A percentile compares a stretch with the other conserved stretches of the same genome.
These are phyloP conservation scores for Notholithocarpus densiflorus DNA, from an alignment of 306 rosid genomes.

Conservation along the genomic window DNA sequence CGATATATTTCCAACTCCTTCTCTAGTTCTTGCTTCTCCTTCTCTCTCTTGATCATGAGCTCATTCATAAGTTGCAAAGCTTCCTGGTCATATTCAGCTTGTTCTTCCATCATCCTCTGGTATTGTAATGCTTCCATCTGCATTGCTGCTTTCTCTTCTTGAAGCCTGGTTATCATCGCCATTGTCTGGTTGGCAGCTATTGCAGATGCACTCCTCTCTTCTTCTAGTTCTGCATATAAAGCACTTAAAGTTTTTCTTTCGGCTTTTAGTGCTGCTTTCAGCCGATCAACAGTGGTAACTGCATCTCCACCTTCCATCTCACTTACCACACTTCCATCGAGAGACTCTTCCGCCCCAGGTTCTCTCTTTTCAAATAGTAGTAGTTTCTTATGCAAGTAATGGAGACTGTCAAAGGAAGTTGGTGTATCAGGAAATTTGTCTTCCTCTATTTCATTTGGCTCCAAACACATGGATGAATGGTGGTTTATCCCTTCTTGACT, in stretches of 20 bases:
- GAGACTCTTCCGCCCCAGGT: conserved; percentile 43
- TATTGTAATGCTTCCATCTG: conserved; percentile 90
- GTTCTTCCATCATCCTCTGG: conserved; percentile 93
- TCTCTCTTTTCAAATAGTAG: conserved; percentile 45
- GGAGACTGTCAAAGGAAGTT: conserved; percentile 36
- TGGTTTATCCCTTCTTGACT: conserved; percentile 27
- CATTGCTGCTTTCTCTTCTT: conserved; percentile 85
- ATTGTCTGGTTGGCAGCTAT: conserved; percentile 80
- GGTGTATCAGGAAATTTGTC: conserved; percentile 64
- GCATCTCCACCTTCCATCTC: conserved; percentile 54
- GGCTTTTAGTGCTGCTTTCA: conserved; percentile 40
- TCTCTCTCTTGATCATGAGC: conserved; percentile 68
- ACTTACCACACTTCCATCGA: conserved; percentile 50
- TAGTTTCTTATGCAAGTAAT: conserved; percentile 36
- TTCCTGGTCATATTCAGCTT: conserved; percentile 82
- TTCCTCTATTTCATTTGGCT: conserved; percentile 45
- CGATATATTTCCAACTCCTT: conserved; percentile 56
- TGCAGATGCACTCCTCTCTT: conserved; percentile 87
- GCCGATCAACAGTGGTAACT: conserved; percentile 36
- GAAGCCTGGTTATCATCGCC: conserved; percentile 93
- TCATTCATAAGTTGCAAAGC: conserved; percentile 83
- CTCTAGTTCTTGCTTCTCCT: conserved; percentile 74
- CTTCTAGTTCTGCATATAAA: conserved; percentile 73
- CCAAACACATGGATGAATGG: conserved; percentile 28
- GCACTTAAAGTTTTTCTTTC: conserved; percentile 54